A percentile compares a stretch with the other conserved stretches of the same genome.
These are phyloP conservation scores for Dryas integrifolia DNA, from an alignment of 331 rosid genomes.

Conservation along the genomic window DNA sequence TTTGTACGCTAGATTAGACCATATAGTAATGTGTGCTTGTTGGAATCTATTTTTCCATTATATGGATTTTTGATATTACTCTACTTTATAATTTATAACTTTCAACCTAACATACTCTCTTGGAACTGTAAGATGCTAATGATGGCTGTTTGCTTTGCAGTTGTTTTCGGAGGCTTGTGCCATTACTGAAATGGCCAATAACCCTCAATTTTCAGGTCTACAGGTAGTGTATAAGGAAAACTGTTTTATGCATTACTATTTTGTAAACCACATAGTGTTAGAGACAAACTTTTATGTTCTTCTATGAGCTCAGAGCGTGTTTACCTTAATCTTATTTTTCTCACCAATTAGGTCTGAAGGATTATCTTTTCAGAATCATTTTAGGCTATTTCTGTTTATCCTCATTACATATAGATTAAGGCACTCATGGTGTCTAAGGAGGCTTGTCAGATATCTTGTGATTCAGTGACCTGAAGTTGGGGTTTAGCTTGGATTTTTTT, in stretches of 20 bases:
- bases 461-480: background rate
- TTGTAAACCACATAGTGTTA: slow-evolving; percentile 1
- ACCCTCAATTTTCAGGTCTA: slow-evolving; percentile 72
- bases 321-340: background rate
- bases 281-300: background rate
- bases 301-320: background rate
- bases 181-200: slow-evolving; percentile 57
- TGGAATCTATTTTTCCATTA: slow-evolving; percentile 13
- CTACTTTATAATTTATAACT: background rate
- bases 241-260: background rate
- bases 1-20: background rate
- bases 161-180: slow-evolving; percentile 25
- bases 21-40: background rate
- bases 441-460: background rate
- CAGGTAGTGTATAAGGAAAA: slow-evolving; percentile 47
- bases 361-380: background rate
- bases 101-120: background rate
- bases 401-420: background rate
- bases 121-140: slow-evolving; percentile 2
- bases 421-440: background rate
- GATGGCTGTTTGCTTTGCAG: slow-evolving; percentile 31
- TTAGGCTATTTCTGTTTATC: background rate
- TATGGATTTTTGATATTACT: background rate
- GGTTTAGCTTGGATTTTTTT: background rate
- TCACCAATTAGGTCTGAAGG: background rate